Base-by-base conservation (phyloP, 2,329 filamentous ascomycete genomes). In the Cytospora chrysosperma region DNA sequence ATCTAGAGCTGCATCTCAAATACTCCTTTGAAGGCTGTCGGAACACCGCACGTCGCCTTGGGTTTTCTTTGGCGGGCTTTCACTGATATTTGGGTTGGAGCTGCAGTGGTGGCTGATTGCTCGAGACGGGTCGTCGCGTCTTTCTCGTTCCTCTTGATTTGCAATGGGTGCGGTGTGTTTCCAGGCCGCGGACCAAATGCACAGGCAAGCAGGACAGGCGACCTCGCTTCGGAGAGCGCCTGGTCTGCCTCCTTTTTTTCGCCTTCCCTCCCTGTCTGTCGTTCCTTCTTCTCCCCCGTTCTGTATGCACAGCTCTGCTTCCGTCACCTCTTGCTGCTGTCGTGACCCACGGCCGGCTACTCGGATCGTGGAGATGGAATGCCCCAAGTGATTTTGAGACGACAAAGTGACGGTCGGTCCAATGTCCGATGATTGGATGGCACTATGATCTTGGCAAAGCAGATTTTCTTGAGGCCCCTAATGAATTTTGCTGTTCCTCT, bases 281-380 rank as follows among this genome's bases (percentile, higher is more conserved):
- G 4, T 30, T 30, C 28, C 28, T 30, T 30, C 28, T 30, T 30
- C 28, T 30, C 4, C 32, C 10, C 32, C 32, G 52, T 13, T 47
- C 47, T 54, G 51, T 53, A 51, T 58, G 61, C 58, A 53, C 57
- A 30, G 61, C 57, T 61, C 27, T 37, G 43, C 57, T 49, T 56
- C 57, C 47, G 52, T 61, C 53, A 40, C 50, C 54, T 28, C 50
- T 34, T 34, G 32, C 32, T 57, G 64, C 49, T 52, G 61, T 54
- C 50, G 62, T 61, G 54, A 61, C 58, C 62, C 43, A 32, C 53
- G 54, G 32, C 32, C 53, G n/a, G 56, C 40, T 54, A 40, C 28
- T 27, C 58, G 58, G 43, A 47, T 54, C 57, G 56, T 63, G 53
- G 54, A n/a, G n/a, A 47, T 21, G 47, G 51, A n/a, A 37, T 43